These are phyloP conservation scores for Byssothecium circinans DNA, from an alignment of 2,329 filamentous ascomycete species.

Conservation along the genomic window DNA sequence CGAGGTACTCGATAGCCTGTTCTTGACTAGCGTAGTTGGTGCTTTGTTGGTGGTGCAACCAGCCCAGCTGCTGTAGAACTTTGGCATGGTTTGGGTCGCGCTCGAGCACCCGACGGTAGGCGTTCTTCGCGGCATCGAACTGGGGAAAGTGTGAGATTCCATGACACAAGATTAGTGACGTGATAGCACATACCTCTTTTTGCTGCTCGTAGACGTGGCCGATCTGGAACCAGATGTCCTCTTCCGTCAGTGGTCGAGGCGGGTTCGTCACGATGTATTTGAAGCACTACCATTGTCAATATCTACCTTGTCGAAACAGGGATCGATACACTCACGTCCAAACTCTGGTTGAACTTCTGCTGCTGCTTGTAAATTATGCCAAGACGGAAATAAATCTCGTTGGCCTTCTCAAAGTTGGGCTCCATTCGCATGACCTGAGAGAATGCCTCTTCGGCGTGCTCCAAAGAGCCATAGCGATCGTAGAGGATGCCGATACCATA, in stretches of 20 bases:
- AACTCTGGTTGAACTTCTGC: constrained; percentile 85
- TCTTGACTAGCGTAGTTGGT: constrained; percentile 90
- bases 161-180: not conserved
- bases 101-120: constrained; percentile 90
- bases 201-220: constrained; percentile 98
- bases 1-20: constrained; percentile 92
- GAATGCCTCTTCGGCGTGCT: constrained; percentile 97
- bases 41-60: constrained; percentile 96
- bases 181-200: constrained; percentile 77
- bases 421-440: constrained; percentile 99
- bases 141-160: constrained; percentile 47
- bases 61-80: constrained; percentile 95
- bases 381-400: constrained; percentile 97
- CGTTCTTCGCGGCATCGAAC: constrained; percentile 91
- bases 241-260: constrained; percentile 87
- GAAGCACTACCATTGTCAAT: constrained; percentile 73
- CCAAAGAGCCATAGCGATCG: constrained; percentile 91
- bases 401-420: constrained; percentile 95
- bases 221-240: constrained; percentile 99
- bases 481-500: constrained; percentile 98
- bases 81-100: constrained; percentile 96
- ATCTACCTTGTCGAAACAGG: not conserved
- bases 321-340: constrained; percentile 66
- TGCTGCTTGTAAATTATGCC: constrained; percentile 99
- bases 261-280: constrained; percentile 96